Evolutionary conservation across 495 filamentous ascomycete species (phyloP).

Genomic region (Aspergillus sclerotiicarbonarius): DNA sequence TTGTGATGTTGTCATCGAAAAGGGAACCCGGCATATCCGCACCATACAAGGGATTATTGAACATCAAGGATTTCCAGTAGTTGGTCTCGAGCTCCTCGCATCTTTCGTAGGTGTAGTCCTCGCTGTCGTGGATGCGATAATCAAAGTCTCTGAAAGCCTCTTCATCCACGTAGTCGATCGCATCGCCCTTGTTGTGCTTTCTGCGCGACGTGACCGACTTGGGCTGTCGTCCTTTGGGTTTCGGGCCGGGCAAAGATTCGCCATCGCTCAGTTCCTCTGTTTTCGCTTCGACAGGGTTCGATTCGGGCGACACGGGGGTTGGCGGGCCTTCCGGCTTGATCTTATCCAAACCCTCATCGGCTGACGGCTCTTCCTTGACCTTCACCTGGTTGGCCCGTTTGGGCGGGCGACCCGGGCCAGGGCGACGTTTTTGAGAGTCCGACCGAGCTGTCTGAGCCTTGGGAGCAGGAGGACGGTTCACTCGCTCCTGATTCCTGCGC

Average conservation of each 20-base stretch:
- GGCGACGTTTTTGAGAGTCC: slow-evolving; percentile 43
- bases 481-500: slow-evolving; percentile 69
- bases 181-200: slow-evolving; percentile 76
- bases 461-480: slow-evolving; percentile 39
- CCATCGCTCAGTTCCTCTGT: slow-evolving; percentile 51
- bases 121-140: slow-evolving; percentile 76
- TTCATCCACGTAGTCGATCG: slow-evolving; percentile 71
- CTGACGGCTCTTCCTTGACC: slow-evolving; percentile 45
- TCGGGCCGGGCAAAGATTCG: slow-evolving; percentile 44
- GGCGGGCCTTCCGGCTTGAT: slow-evolving; percentile 46
- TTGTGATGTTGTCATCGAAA: slow-evolving; percentile 78
- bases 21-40: slow-evolving; percentile 95
- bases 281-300: slow-evolving; percentile 47
- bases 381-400: slow-evolving; percentile 43
- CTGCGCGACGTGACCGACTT: slow-evolving; percentile 66
- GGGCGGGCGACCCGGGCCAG: slow-evolving; percentile 50
- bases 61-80: slow-evolving; percentile 96
- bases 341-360: slow-evolving; percentile 38
- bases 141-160: slow-evolving; percentile 83
- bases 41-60: slow-evolving; percentile 90
- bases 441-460: slow-evolving; percentile 32
- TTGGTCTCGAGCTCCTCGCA: slow-evolving; percentile 90
- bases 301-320: slow-evolving; percentile 53
- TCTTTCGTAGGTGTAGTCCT: slow-evolving; percentile 83
- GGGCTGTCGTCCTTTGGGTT: slow-evolving; percentile 54